Base-by-base conservation (phyloP, 345 rosid genomes). In the Bruguiera gymnorhiza region DNA sequence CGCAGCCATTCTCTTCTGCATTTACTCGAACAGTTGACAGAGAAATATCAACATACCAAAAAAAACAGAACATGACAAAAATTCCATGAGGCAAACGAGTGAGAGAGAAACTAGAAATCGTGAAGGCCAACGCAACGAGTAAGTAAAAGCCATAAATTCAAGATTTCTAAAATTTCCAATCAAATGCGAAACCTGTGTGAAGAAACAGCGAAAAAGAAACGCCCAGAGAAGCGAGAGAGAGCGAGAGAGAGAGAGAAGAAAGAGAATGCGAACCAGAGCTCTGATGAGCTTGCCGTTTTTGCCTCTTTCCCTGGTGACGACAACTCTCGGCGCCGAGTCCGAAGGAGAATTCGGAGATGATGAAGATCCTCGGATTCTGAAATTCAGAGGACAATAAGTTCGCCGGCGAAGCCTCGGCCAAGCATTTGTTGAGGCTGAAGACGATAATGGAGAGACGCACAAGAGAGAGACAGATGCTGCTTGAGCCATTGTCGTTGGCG, bases 241-340 rank as follows among this genome's bases (percentile, higher is more conserved):
- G 43, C 0, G 24, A 37, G 51, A 43, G 56, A 55, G 8, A 10
- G 8, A 23, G 31, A 13, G 15, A 67, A 61, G 70, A 67, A 55
- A 64, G 20, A 16, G 68, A 69, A 51, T 7, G 60, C 24, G 54
- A 31, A 94, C 98, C 92, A 91, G 84, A 59, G 95, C 92, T 39
- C 75, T 65, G 60, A 94, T 78, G 67, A 94, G 90, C 88, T 89
- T 89, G 62, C 80, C 82, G 81, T 94, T 94, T 72, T 89, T 94
- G 84, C 97, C 98, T 43, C 84, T 86, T 78, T 94, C 98, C 76
- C 98, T 87, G 67, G 98, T 91, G 73, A 94, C 97, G 13, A 94
- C 90, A 51, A 91, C 98, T 68, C 82, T 75, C 18, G 93, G 92
- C 68, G 69, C 79, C 52, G 77, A 73, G 60, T 43, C 57, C 65